Evolutionary conservation across 768 basidiomycete species (phyloP), one percentile per base, ranked within the genome.

Genomic region (Kwoniella heveanensis): DNA sequence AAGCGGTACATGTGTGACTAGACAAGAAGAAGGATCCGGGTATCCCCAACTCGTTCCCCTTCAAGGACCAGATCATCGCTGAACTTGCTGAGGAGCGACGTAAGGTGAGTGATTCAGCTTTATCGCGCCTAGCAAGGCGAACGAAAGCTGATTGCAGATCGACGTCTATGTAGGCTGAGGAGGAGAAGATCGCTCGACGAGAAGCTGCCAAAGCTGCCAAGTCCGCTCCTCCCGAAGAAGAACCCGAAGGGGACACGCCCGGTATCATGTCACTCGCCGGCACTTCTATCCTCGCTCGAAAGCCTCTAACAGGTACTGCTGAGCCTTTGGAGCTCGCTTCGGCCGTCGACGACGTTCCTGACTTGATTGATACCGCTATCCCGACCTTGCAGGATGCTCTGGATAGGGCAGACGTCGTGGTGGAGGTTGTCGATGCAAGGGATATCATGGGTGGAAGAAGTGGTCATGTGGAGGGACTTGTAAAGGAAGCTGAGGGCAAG

Each of bases 1-100:
- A 15, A 15, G 25, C 24, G 9, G 10, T 10, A 10, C 10, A 44
- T 29, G 4, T 17, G 8, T 9, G 39, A 7, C 60, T 9, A 72
- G 53, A 90, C 79, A 86, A 88, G 65, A 84, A 86, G 73, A 93
- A 91, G 79, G 93, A 97, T 79, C 91, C 90, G 29, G 93, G 93
- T 49, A 92, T 96, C 68, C 93, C 93, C 7, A 94, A 90, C 80
- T 88, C 87, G 63, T 92, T 92, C 81, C 92, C 91, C 3, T 93
- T 88, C 84, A 97, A 95, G 81, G 93, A 94, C 73, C 88, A 92
- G 80, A 89, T 97, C 67, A 83, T 97, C 27, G 93, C 92, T 4
- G 93, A 97, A 73, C 85, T 95, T 55, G 88, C 88, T 49, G 90
- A 90, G 71, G 85, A 90, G 75, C 87, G 92, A 66, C 84, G 90